These are phyloP conservation scores for Spergularia azorica DNA, from an alignment of 179 eudicot species.

Conservation along the genomic window DNA sequence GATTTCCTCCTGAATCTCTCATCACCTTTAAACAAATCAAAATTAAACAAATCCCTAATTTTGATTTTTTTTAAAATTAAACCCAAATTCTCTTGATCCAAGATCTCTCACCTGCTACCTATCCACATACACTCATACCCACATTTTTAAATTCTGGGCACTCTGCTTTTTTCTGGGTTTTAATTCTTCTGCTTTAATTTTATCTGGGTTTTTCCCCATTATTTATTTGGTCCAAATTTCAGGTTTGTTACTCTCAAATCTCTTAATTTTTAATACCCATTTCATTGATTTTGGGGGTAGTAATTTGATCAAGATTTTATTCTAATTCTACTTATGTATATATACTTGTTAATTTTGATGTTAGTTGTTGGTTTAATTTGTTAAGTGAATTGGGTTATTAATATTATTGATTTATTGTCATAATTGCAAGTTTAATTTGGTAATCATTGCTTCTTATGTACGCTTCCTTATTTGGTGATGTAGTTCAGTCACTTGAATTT, in stretches of 20 bases:
- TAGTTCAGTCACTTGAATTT: neutral
- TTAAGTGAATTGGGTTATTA: neutral
- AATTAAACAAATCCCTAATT: too few relatives aligned
- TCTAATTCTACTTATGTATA: neutral
- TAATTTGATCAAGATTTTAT: neutral
- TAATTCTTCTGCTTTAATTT: slow-evolving; percentile 11
- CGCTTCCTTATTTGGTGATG: neutral
- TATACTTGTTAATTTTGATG: neutral
- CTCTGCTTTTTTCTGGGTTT: neutral
- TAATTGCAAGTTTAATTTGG: neutral
- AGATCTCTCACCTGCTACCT: slow-evolving; percentile 25
- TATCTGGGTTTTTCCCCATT: slow-evolving; percentile 5
- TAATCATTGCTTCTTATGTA: neutral
- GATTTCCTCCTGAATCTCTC: neutral
- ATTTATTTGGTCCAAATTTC: neutral
- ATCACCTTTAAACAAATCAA: neutral
- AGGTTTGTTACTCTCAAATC: slow-evolving; percentile 17
- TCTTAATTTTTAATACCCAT: neutral
- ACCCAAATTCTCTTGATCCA: neutral
- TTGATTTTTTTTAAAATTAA: neutral
- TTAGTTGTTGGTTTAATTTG: neutral
- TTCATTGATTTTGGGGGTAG: neutral
- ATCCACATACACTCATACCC: neutral
- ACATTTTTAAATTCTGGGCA: neutral
- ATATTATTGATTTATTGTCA: too few relatives aligned